Base-by-base conservation (phyloP, 2,329 filamentous ascomycete genomes). In the Ophidiomyces ophidiicola region DNA sequence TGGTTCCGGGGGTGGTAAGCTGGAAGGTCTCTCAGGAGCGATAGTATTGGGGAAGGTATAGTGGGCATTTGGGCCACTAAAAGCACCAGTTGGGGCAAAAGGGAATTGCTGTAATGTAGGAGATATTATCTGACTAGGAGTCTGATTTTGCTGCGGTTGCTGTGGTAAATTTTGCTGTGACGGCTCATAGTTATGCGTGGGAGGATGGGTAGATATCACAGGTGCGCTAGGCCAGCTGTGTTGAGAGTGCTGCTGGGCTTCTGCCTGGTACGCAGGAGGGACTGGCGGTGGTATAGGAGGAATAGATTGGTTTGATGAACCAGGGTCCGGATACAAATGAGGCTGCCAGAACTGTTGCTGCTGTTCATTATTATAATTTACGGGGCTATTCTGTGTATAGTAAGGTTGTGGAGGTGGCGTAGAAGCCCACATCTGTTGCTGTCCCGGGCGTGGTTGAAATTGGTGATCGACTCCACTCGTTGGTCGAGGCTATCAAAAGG, bases 201-300 rank as follows among this genome's bases (percentile, higher is more conserved):
- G 42, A 19, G 52, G 47, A 14, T 50, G 45, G n/a, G 43, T 59
- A 60, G 34, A 50, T 47, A 50, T 45, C 40, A 14, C 11, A 20
- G 24, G 40, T 30, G 18, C 25, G 30, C 26, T 39, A 32, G 23
- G 35, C 41, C 37, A 32, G 12, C 11, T 33, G 15, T 28, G 25
- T 28, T 28, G 25, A 8, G 14, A 3, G 8, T 28, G 3, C 8
- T 28, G 25, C 25, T 28, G 25, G 25, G 25, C 42, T 37, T 53
- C 50, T 37, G 49, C 46, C 33, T 63, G 56, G 46, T 65, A 63
- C 23, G 48, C 53, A 5, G 53, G 52, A 17, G 63, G 63, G 28
- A 62, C 50, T 18, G 61, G 61, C n/a, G 62, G 61, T 1, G 60
- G 62, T n/a, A 55, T 57, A 10, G 61, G 60, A 11, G 62, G 55